A percentile compares a stretch with the other conserved stretches of the same genome.
These are phyloP conservation scores for Voacanga thouarsii DNA, from an alignment of 257 asterid genomes.

Conservation along the genomic window DNA sequence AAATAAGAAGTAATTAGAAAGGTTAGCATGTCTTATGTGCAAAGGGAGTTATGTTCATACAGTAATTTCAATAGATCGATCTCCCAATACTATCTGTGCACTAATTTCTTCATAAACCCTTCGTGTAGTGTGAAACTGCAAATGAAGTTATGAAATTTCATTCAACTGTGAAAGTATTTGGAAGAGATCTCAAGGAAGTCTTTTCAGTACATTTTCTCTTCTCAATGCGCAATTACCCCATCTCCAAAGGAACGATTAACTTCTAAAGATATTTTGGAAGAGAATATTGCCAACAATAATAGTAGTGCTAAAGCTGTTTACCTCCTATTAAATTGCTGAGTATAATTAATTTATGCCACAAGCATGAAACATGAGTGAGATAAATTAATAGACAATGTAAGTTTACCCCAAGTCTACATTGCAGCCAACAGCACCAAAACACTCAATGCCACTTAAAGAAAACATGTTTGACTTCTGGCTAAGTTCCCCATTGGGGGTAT, in stretches of 20 bases:
- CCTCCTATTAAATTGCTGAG: slow-evolving; percentile 48
- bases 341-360: slow-evolving; percentile 8
- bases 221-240: slow-evolving; percentile 42
- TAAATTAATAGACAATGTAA: background rate
- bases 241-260: slow-evolving; percentile 79
- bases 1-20: background rate
- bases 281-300: slow-evolving; percentile 72
- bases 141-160: slow-evolving; percentile 7
- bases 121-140: slow-evolving; percentile 90
- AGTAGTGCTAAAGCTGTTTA: slow-evolving; percentile 76
- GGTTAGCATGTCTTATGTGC: background rate
- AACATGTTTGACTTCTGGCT: slow-evolving; percentile 64
- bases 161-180: background rate
- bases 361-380: background rate
- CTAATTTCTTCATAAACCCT: slow-evolving; percentile 80
- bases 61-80: slow-evolving; percentile 89
- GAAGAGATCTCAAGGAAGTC: background rate
- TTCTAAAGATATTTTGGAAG: slow-evolving; percentile 73
- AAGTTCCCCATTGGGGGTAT: slow-evolving; percentile 43
- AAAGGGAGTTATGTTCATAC: slow-evolving; percentile 33
- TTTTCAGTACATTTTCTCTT: background rate
- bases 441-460: slow-evolving; percentile 72
- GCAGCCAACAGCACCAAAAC: slow-evolving; percentile 81
- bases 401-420: slow-evolving; percentile 81
- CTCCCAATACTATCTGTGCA: slow-evolving; percentile 88